Evolutionary conservation across 148 eudicot species (phyloP), one percentile per base, ranked within the genome.

Genomic region (Dysphania ambrosioides): DNA sequence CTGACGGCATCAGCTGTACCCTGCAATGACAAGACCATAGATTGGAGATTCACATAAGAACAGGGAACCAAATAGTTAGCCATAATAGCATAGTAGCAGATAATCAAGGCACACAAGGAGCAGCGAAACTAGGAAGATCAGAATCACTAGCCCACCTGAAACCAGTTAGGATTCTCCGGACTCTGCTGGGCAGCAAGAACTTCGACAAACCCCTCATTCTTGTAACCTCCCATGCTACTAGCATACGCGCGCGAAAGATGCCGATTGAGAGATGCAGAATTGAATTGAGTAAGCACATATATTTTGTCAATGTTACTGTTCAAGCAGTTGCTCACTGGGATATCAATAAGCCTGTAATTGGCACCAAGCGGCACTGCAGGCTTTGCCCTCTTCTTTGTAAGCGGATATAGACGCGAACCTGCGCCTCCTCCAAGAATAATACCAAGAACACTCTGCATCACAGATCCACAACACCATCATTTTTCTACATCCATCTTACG

Each of bases 161-260:
- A 93, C 98, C 98, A 93, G 77, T 93, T 89, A 27, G 98, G 98
- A 79, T 93, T 93, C 73, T 93, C 94, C 42, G 98, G 98, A 82
- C 98, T 93, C 72, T 93, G 98, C 85, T 93, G 98, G 58, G 98
- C 98, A n/a, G 97, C 98, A 76, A 91, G 94, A 84, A 93, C 98
- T 83, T 93, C 97, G 31, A 93, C 98, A 77, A 93, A 93, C 36
- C 98, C 98, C 79, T 93, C 98, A 79, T 91, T 89, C 83, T 91
- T 91, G 79, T 91, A 91, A 38, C 97, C 98, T 75, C 94, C 98
- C 92, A 91, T 87, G 77, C 87, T 91, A 60, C 90, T 89, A 49
- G 97, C 96, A 77, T 91, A 94, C 12, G 98, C 97, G 49, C 98
- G 81, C 30, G 98, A 90, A 40, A 91, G 80, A 72, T 91, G 98